phyloP scores from a whole-genome alignment of 805 yeast genomes.

The Hanseniaspora guilliermondii region DNA sequence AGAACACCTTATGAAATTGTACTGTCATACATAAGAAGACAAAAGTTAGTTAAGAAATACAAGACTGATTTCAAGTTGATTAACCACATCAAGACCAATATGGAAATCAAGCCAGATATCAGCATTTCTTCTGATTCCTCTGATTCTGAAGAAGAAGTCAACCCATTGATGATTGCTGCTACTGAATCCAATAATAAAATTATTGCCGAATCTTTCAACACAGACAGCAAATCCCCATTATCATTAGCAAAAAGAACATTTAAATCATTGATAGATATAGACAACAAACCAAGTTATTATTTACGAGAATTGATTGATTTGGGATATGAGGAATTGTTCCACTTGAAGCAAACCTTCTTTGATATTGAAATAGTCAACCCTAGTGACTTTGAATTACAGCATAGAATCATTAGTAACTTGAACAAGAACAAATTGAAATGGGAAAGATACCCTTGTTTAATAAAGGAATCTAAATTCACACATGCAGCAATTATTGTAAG shows the following conservation, averaged over 20 bases:
- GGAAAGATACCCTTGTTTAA: conserved; percentile 60
- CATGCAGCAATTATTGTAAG: conserved; percentile 78
- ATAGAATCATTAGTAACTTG: conserved; percentile 41
- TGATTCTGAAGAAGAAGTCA: not conserved
- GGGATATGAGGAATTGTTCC: conserved; percentile 16
- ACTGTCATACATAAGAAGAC: conserved; percentile 5
- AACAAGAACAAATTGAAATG: conserved; percentile 42
- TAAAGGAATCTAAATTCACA: conserved; percentile 51
- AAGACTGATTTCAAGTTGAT: conserved; percentile 4
- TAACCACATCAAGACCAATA: conserved; percentile 1
- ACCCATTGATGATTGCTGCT: not conserved
- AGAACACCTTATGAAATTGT: conserved; percentile 7
- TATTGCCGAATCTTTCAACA: conserved; percentile 4
- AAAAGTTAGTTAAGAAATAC: not conserved
- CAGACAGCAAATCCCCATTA: conserved; percentile 1
- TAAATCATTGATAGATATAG: conserved; percentile 18
- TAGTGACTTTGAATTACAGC: conserved; percentile 29
- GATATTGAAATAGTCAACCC: conserved; percentile 29
- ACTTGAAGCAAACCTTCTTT: conserved; percentile 19
- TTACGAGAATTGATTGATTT: conserved; percentile 24
- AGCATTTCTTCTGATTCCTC: not conserved
- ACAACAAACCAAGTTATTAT: conserved; percentile 22
- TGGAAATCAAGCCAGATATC: not conserved
- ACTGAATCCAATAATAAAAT: conserved; percentile 8
- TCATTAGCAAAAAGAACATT: conserved; percentile 11